Evolutionary conservation across 441 rosid genomes (phyloP).

Genomic region (Jatropha multifida): DNA sequence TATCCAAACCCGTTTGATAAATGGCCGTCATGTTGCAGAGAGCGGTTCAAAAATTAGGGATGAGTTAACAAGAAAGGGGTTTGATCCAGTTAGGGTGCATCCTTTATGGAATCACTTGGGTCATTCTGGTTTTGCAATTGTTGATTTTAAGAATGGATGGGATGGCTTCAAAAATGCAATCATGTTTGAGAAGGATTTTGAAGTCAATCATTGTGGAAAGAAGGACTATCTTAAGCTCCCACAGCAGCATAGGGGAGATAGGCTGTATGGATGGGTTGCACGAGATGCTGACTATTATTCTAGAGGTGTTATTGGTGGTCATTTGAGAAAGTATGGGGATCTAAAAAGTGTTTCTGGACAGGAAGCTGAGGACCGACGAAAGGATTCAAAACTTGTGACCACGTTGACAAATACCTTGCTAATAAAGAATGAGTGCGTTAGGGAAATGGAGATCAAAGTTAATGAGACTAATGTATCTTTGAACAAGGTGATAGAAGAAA

Average conservation of each 20-base stretch:
- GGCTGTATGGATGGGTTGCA: constrained; percentile 74
- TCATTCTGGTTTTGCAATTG: constrained; percentile 61
- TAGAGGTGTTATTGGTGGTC: constrained; percentile 34
- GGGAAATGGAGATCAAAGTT: constrained; percentile 47
- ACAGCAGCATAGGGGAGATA: constrained; percentile 31
- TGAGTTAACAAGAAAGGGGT: constrained; percentile 49
- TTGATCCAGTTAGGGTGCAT: constrained; percentile 51
- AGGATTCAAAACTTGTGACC: constrained; percentile 35
- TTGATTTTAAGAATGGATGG: constrained; percentile 65
- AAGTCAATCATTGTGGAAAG: constrained; percentile 45
- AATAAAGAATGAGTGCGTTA: constrained; percentile 35
- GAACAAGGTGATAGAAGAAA: constrained; percentile 30
- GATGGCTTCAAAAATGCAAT: constrained; percentile 54
- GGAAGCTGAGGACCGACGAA: constrained; percentile 48
- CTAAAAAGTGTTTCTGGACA: constrained; percentile 52
- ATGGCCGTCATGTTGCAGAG: constrained; percentile 36
- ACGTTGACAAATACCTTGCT: constrained; percentile 44
- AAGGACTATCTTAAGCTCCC: constrained; percentile 32
- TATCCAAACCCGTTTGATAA: constrained; percentile 32
- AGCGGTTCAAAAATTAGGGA: constrained; percentile 55
- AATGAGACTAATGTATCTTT: constrained; percentile 33
- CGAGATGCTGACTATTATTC: constrained; percentile 50
- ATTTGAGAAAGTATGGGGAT: constrained; percentile 55
- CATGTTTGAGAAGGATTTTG: constrained; percentile 55
- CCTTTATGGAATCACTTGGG: constrained; percentile 58